These are phyloP conservation scores for Alternaria dauci DNA, from an alignment of 2,329 filamentous ascomycete species.

Conservation along the genomic window DNA sequence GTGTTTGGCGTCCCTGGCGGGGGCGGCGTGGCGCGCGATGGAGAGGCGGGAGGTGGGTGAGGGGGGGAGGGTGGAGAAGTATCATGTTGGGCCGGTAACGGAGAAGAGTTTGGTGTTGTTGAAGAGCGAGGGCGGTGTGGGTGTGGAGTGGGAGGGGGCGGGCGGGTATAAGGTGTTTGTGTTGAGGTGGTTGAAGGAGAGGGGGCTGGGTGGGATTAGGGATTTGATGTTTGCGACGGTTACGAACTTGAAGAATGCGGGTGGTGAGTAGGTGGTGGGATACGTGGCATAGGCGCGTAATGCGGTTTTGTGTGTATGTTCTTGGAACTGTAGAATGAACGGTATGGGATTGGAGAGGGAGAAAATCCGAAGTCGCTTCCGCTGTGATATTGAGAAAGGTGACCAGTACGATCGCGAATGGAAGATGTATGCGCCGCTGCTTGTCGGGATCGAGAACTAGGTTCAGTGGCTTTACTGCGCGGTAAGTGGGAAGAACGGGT, in stretches of 20 bases:
- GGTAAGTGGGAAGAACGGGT: too few relatives aligned
- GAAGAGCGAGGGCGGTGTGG: conserved; percentile 70
- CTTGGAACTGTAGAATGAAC: neutral
- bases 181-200: conserved; percentile 70
- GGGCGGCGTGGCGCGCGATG: conserved; percentile 57
- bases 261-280: neutral
- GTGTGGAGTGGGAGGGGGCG: conserved; percentile 76
- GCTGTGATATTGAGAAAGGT: accelerated
- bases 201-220: conserved; percentile 71
- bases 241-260: conserved; percentile 68
- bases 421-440: too few relatives aligned
- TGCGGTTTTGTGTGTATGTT: neutral
- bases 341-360: too few relatives aligned
- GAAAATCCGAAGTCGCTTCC: too few relatives aligned
- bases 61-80: conserved; percentile 27
- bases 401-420: too few relatives aligned
- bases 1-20: conserved; percentile 56
- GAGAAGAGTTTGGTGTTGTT: conserved; percentile 71
- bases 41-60: conserved; percentile 56
- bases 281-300: neutral
- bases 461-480: too few relatives aligned
- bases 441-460: too few relatives aligned
- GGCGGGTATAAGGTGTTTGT: conserved; percentile 78
- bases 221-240: conserved; percentile 83
- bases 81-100: conserved; percentile 67